Percentiles rank a stretch among this genome's conserved stretches.
Evolutionary conservation across 2,329 filamentous ascomycete species (phyloP).

Genomic region (Hypoxylon sp.): DNA sequence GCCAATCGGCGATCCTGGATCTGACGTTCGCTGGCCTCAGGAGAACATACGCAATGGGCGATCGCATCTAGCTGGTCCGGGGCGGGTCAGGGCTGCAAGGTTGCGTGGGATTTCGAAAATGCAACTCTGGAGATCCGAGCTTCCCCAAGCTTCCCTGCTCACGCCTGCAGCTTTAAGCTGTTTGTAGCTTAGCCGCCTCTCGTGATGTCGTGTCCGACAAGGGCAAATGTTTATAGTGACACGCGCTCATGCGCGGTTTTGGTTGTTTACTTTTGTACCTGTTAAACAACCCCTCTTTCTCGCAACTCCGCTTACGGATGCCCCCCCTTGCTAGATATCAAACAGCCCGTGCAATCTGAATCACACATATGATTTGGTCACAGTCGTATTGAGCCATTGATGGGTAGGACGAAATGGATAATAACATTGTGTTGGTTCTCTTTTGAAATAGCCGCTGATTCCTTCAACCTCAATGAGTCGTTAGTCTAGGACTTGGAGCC

Average conservation of each 20-base stretch:
- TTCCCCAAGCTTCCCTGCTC: slow-evolving; percentile 24
- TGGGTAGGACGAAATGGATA: slow-evolving; percentile 27
- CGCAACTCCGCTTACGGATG: slow-evolving; percentile 36
- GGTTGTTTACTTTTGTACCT: slow-evolving; percentile 44
- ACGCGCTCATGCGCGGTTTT: slow-evolving; percentile 40
- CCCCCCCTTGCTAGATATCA: slow-evolving; percentile 43
- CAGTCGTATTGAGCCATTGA: slow-evolving; percentile 39
- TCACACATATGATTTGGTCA: slow-evolving; percentile 44
- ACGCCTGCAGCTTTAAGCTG: slow-evolving; percentile 31
- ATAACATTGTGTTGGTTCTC: slow-evolving; percentile 27
- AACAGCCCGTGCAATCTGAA: slow-evolving; percentile 44
- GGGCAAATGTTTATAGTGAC: slow-evolving; percentile 42
- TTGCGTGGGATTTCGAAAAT: slow-evolving; percentile 39
- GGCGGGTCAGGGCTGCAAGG: slow-evolving; percentile 22
- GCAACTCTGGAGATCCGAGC: slow-evolving; percentile 40
- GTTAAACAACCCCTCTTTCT: slow-evolving; percentile 41
- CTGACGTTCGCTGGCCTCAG: slow-evolving; percentile 29
- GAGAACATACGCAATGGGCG: slow-evolving; percentile 28
- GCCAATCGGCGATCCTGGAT: slow-evolving; percentile 40
- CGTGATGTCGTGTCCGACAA: slow-evolving; percentile 44
- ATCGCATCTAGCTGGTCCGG: slow-evolving; percentile 34
- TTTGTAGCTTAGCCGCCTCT: slow-evolving; percentile 41
- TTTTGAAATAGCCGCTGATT: slow-evolving; percentile 37
- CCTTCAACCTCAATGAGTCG: slow-evolving; percentile 25
- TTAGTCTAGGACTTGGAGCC: slow-evolving; percentile 27